Evolutionary conservation across 2,329 filamentous ascomycete species (phyloP).

Genomic region (Aspergillus fijiensis): DNA sequence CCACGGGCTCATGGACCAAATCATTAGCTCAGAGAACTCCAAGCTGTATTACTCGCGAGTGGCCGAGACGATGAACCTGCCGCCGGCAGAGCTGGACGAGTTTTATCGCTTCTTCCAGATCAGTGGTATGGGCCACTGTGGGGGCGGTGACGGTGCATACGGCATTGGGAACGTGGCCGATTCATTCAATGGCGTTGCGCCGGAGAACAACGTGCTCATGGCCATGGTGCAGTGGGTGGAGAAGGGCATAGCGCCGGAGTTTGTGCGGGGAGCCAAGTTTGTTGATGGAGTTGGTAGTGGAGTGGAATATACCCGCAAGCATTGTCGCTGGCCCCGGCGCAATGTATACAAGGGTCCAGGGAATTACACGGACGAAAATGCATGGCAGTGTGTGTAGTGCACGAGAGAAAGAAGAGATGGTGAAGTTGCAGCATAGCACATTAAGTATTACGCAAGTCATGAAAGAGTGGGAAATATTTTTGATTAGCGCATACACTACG

Average conservation of each 20-base stretch:
- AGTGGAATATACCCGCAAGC: slow-evolving; percentile 47
- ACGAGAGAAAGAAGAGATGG: not conserved
- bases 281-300: slow-evolving; percentile 39
- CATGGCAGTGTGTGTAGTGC: slow-evolving; percentile 33
- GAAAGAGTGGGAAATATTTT: no score
- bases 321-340: slow-evolving; percentile 45
- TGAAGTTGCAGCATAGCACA: no score
- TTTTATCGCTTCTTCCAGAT: slow-evolving; percentile 53
- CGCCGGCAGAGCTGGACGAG: slow-evolving; percentile 35
- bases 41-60: slow-evolving; percentile 55
- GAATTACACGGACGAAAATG: slow-evolving; percentile 34
- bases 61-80: slow-evolving; percentile 36
- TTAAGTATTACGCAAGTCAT: no score
- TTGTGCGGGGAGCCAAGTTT: slow-evolving; percentile 47
- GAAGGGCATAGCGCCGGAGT: slow-evolving; percentile 40
- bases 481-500: no score
- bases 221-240: slow-evolving; percentile 54
- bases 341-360: slow-evolving; percentile 35
- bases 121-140: slow-evolving; percentile 57
- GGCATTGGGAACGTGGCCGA: slow-evolving; percentile 38
- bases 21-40: slow-evolving; percentile 54
- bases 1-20: slow-evolving; percentile 47
- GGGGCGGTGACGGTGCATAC: slow-evolving; percentile 43
- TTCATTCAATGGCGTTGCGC: slow-evolving; percentile 25
- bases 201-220: slow-evolving; percentile 49